A percentile compares a stretch with the other conserved stretches of the same genome.
phyloP scores from a whole-genome alignment of 805 yeast species.

The Candida ovalis region DNA sequence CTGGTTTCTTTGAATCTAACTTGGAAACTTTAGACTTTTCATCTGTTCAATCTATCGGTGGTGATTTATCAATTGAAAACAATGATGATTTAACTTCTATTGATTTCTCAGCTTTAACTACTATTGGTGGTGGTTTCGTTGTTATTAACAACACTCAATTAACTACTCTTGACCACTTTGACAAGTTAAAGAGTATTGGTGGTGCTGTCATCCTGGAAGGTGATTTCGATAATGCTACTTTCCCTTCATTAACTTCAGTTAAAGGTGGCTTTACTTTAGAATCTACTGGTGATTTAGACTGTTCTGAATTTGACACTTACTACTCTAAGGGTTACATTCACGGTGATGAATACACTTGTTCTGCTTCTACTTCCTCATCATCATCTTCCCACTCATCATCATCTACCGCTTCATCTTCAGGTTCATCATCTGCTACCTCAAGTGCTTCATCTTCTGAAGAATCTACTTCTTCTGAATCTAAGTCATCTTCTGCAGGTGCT shows the following conservation, averaged over 20 bases:
- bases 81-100: conserved; percentile 70
- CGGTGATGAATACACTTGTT: conserved; percentile 80
- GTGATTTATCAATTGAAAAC: conserved; percentile 68
- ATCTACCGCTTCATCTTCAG: conserved; percentile 23
- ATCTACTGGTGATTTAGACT: conserved; percentile 73
- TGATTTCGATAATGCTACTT: conserved; percentile 73
- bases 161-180: conserved; percentile 66
- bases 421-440: conserved; percentile 17
- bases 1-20: conserved; percentile 74
- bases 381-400: conserved; percentile 36
- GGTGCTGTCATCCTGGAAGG: conserved; percentile 88
- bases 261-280: conserved; percentile 89
- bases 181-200: conserved; percentile 64
- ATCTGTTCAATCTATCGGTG: conserved; percentile 64
- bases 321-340: conserved; percentile 78
- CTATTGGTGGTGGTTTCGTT: conserved; percentile 91
- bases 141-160: conserved; percentile 81
- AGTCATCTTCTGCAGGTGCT: conserved; percentile 32
- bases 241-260: conserved; percentile 70
- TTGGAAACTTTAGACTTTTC: conserved; percentile 53
- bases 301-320: conserved; percentile 68
- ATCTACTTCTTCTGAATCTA: conserved; percentile 32
- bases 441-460: conserved; percentile 31
- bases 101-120: conserved; percentile 64
- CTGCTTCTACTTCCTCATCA: conserved; percentile 53